A percentile compares a stretch with the other conserved stretches of the same genome.
These are phyloP conservation scores for Lycium ferocissimum DNA, from an alignment of 257 asterid species.

Conservation along the genomic window DNA sequence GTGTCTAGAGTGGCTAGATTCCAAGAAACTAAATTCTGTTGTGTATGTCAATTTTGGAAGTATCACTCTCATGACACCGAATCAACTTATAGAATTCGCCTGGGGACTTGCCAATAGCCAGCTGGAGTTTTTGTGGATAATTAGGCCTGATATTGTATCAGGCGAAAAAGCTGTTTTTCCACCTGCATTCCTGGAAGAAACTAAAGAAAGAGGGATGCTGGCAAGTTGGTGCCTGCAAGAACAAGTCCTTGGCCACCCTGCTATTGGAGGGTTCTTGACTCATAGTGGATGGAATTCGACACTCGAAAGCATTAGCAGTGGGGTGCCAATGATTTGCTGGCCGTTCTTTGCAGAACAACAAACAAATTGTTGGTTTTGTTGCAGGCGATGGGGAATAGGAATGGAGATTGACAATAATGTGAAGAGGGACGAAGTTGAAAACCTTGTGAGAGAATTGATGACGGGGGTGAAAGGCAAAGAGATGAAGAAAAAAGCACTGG, in stretches of 20 bases:
- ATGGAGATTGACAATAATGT: conserved; percentile 60
- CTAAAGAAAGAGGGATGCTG: conserved; percentile 44
- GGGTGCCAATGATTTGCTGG: conserved; percentile 71
- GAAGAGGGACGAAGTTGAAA: conserved; percentile 53
- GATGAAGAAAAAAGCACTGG: conserved; percentile 45
- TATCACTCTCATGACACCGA: conserved; percentile 48
- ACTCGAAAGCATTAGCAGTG: conserved; percentile 46
- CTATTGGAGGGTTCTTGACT: conserved; percentile 63
- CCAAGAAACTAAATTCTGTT: conserved; percentile 45
- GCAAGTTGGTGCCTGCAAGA: conserved; percentile 68
- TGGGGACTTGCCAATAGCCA: conserved; percentile 63
- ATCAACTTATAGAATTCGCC: conserved; percentile 58
- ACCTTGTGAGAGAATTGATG: conserved; percentile 49
- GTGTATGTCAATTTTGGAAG: conserved; percentile 59
- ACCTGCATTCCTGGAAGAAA: conserved; percentile 42
- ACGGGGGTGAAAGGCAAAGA: conserved; percentile 44
- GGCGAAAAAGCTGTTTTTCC: conserved; percentile 44
- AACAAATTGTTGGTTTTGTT: conserved; percentile 59
- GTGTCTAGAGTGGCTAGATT: conserved; percentile 63
- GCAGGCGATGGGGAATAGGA: conserved; percentile 47
- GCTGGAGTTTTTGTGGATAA: conserved; percentile 54
- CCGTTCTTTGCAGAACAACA: conserved; percentile 70
- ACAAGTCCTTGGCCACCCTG: conserved; percentile 52
- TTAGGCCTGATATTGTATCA: conserved; percentile 59
- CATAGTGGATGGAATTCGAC: conserved; percentile 70